Percentiles rank a stretch among this genome's conserved stretches.
Evolutionary conservation across 2,329 filamentous ascomycete genomes (phyloP).

Genomic region (Trichoderma cornu-damae): DNA sequence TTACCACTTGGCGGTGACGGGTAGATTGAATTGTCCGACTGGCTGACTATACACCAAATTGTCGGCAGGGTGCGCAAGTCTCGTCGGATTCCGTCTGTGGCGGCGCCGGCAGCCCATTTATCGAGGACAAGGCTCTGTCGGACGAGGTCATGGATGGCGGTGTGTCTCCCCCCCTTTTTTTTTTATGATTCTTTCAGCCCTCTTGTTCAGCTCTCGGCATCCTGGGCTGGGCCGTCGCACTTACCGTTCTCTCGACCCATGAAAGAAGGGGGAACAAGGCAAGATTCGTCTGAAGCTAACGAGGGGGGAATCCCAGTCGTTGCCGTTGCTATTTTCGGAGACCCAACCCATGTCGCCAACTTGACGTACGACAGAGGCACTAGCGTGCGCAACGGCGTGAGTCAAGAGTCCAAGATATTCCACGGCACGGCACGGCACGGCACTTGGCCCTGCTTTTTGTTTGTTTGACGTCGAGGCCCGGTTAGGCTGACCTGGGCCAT

Average conservation of each 20-base stretch:
- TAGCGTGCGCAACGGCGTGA: slow-evolving; percentile 35
- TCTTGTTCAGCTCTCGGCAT: neutral
- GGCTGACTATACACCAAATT: neutral
- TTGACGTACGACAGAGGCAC: slow-evolving; percentile 36
- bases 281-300: neutral
- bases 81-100: slow-evolving; percentile 37
- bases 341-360: slow-evolving; percentile 37
- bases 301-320: slow-evolving; percentile 30
- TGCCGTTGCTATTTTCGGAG: slow-evolving; percentile 38
- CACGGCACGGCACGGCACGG: too few species aligned
- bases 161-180: slow-evolving; percentile 23
- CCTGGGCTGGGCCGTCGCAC: too few species aligned
- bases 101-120: slow-evolving; percentile 28
- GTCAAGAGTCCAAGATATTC: slow-evolving; percentile 21
- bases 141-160: slow-evolving; percentile 31
- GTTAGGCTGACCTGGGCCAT: neutral
- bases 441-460: too few species aligned
- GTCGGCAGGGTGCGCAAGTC: slow-evolving; percentile 36
- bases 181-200: neutral
- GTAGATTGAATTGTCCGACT: neutral
- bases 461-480: too few species aligned
- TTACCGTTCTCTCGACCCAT: neutral
- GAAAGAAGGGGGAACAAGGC: neutral
- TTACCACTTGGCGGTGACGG: neutral
- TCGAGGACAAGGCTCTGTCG: slow-evolving; percentile 24